These are phyloP conservation scores for Tulasnella sp. DNA, from an alignment of 768 basidiomycete genomes.

Conservation along the genomic window DNA sequence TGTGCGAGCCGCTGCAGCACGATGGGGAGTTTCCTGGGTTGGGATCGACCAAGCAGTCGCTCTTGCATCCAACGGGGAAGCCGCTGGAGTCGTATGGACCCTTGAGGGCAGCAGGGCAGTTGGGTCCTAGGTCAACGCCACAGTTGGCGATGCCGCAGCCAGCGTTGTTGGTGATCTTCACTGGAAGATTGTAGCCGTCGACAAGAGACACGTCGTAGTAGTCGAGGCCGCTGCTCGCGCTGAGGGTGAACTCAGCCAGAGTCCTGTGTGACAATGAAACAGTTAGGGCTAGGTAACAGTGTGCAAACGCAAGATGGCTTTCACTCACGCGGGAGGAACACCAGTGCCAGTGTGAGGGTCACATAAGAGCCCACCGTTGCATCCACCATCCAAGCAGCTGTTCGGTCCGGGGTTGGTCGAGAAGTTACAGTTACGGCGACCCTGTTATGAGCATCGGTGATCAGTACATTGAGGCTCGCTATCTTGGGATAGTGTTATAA, in stretches of 20 bases:
- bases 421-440: conserved; percentile 34
- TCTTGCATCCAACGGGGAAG: conserved; percentile 21
- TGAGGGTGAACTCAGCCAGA: conserved; percentile 20
- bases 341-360: conserved; percentile 31
- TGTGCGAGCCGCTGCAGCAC: conserved; percentile 21
- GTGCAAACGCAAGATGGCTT: not conserved
- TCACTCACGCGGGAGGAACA: conserved; percentile 20
- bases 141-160: conserved; percentile 2
- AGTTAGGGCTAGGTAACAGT: conserved; percentile 6
- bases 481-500: not conserved
- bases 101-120: conserved; percentile 2
- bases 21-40: conserved; percentile 18
- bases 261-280: not conserved
- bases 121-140: not conserved
- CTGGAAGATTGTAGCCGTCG: conserved; percentile 20
- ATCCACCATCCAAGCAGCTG: conserved; percentile 29
- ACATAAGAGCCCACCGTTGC: conserved; percentile 30
- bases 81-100: conserved; percentile 16
- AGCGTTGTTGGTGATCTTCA: conserved; percentile 16
- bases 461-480: not conserved
- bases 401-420: conserved; percentile 27
- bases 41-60: conserved; percentile 20
- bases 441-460: conserved; percentile 20
- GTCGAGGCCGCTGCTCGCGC: conserved; percentile 8
- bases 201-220: conserved; percentile 19